Evolutionary conservation across 2,329 filamentous ascomycete species (phyloP).

Genomic region (Penicillium sclerotigenum): DNA sequence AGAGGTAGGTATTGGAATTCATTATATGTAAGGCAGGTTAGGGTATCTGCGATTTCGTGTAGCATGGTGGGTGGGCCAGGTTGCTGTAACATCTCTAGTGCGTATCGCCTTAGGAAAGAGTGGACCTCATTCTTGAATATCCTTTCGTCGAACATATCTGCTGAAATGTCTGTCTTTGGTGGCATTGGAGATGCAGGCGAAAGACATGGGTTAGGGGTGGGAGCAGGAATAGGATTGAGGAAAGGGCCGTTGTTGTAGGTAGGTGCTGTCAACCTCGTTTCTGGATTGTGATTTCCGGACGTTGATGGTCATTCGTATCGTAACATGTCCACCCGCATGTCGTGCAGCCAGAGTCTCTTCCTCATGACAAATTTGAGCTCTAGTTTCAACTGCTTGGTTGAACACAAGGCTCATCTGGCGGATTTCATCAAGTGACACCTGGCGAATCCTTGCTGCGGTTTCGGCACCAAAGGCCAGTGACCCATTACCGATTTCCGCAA

Average conservation of each 20-base stretch:
- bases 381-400: neutral
- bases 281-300: neutral
- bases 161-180: neutral
- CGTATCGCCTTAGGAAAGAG: constrained; percentile 17
- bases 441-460: constrained; percentile 5
- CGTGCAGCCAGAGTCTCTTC: neutral
- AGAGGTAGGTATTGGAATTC: constrained; percentile 64
- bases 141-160: neutral
- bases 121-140: constrained; percentile 20
- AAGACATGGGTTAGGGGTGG: neutral
- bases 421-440: neutral
- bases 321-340: neutral
- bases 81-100: constrained; percentile 17
- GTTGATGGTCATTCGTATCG: neutral
- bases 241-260: neutral
- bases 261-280: neutral
- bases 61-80: constrained; percentile 6
- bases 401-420: neutral
- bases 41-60: constrained; percentile 35
- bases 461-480: constrained; percentile 13
- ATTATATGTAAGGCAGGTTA: constrained; percentile 53
- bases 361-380: neutral
- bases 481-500: constrained; percentile 14
- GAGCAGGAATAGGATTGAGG: neutral
- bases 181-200: neutral